Conservation (phyloP, 257 asterid species). For the Jacaranda mimosifolia region DNA sequence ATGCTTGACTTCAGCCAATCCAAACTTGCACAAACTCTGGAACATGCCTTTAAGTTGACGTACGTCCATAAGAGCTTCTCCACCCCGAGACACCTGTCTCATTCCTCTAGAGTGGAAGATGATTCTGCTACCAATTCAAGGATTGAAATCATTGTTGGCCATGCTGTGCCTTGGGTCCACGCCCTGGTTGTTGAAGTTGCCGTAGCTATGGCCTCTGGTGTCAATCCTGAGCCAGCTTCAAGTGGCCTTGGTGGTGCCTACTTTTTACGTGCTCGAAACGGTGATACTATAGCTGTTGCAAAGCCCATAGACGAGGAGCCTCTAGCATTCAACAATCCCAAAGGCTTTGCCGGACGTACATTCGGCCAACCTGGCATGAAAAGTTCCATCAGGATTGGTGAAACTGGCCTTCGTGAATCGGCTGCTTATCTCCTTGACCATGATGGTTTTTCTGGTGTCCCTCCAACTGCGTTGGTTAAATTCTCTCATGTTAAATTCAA, state of each 20-base stretch:
- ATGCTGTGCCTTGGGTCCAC: slow-evolving; percentile 49
- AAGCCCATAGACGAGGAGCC: slow-evolving; percentile 85
- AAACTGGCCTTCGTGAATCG: slow-evolving; percentile 70
- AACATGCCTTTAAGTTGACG: slow-evolving; percentile 39
- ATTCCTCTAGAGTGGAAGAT: slow-evolving; percentile 40
- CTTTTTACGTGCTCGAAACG: slow-evolving; percentile 51
- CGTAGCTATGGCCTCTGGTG: slow-evolving; percentile 65
- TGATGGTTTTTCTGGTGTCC: slow-evolving; percentile 65
- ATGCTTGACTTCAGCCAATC: slow-evolving; percentile 51
- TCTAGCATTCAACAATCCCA: slow-evolving; percentile 68
- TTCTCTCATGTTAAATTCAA: slow-evolving; percentile 57
- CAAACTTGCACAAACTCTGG: slow-evolving; percentile 40
- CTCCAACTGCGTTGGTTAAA: slow-evolving; percentile 72
- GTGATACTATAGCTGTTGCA: slow-evolving; percentile 64
- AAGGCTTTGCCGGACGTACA: slow-evolving; percentile 67
- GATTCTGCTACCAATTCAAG: slow-evolving; percentile 45
- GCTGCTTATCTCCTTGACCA: slow-evolving; percentile 84
- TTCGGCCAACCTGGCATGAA: slow-evolving; percentile 76
- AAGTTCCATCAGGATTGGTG: slow-evolving; percentile 69
- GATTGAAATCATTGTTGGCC: slow-evolving; percentile 67
- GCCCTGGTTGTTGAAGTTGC: slow-evolving; percentile 69
- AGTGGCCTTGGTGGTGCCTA: slow-evolving; percentile 83
- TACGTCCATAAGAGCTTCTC: slow-evolving; percentile 62
- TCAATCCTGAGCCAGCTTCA: slow-evolving; percentile 60
- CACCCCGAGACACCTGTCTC: slow-evolving; percentile 74